Evolutionary conservation across 2,329 filamentous ascomycete genomes (phyloP), one percentile per base, ranked within the genome.

Genomic region (Scytalidium sp.): DNA sequence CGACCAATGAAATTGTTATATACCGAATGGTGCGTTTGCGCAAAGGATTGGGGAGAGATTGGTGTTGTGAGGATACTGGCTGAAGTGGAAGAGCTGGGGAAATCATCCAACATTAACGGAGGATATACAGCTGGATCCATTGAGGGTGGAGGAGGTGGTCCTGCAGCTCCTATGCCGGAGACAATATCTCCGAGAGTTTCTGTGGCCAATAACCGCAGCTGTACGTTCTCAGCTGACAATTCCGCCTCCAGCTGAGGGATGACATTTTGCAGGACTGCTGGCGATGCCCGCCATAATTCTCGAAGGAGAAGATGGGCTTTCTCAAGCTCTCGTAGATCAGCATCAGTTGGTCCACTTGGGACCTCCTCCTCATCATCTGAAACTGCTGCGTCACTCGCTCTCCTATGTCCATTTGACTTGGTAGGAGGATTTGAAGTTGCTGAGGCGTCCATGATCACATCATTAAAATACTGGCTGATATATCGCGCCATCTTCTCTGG

Each of bases 141-240:
- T 2, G 75, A 69, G 9, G 87, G 81, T 6, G 83, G 72, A 13
- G 87, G 81, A 15, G 92, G 90, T 49, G 90, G 88, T 0, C 93
- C 93, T 53, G 92, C 90, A 53, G 93, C 89, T 45, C 93, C 93
- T 65, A 97, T 95, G 5, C 93, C 93, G 39, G 93, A 87, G 21
- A 95, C 87, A 76, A 99, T 92, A 64, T 97, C 93, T 47, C 95
- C 94, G 36, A 99, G 82, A 0, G 94, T 96, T 68, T 97, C 90
- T 0, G 93, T 96, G 2, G 93, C 93, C 50, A 99, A 79, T 51
- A 90, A 80, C 47, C 94, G 88, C 49, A 99, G 74, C 59, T 94
- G 85, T 3, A 92, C 78, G 52, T 95, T 95, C 64, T 99, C 94
- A 0, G 92, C 91, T 3, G 87, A 88, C 46, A 99, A 75, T 71